phyloP scores from a whole-genome alignment of 495 filamentous ascomycete species.

The Cladorrhinum samala region DNA sequence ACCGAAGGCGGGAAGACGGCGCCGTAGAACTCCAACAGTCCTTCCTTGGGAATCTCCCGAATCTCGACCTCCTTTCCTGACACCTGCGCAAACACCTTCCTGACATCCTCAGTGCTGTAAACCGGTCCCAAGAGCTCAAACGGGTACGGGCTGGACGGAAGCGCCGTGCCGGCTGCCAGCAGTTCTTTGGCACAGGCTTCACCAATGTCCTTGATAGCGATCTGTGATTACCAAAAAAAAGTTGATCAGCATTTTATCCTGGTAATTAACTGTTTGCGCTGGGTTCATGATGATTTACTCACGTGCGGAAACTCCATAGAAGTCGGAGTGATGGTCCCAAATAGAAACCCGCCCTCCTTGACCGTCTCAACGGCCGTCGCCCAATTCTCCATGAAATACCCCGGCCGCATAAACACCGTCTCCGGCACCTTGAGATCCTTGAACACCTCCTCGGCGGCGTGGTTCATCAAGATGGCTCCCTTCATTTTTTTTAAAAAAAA shows the following conservation, averaged over 20 bases:
- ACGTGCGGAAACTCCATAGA: constrained; percentile 15
- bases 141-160: constrained; percentile 12
- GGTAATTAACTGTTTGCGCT: too few relatives aligned
- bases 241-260: not conserved
- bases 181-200: constrained; percentile 9
- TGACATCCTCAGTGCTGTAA: constrained; percentile 15
- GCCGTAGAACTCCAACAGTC: constrained; percentile 14
- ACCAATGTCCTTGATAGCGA: constrained; percentile 23
- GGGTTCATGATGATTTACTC: too few relatives aligned
- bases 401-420: constrained; percentile 19
- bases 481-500: too few relatives aligned
- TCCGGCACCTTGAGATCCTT: constrained; percentile 5
- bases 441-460: constrained; percentile 14
- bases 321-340: constrained; percentile 16
- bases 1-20: constrained; percentile 15
- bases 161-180: not conserved
- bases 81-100: constrained; percentile 17
- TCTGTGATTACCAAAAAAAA: not conserved
- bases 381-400: constrained; percentile 28
- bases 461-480: constrained; percentile 23
- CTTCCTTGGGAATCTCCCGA: constrained; percentile 12
- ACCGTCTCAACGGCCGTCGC: constrained; percentile 11
- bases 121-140: constrained; percentile 18
- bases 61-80: constrained; percentile 15
- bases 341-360: constrained; percentile 13